phyloP scores from a whole-genome alignment of 176 grass and related monocot genomes.

The Eremochloa ophiuroides region DNA sequence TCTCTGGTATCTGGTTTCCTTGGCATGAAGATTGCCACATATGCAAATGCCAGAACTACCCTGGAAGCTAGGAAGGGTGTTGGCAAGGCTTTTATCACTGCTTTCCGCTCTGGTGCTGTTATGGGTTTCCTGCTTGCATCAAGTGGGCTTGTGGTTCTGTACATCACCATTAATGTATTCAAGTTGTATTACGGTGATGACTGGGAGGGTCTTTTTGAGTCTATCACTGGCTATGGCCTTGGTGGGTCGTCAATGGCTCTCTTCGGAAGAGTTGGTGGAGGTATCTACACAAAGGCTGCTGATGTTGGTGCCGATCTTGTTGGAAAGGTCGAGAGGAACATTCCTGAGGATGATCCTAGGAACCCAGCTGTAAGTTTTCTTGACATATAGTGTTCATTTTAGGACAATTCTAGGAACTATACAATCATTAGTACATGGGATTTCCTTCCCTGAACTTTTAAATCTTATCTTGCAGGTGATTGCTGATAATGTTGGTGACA shows the following conservation, averaged over 20 bases:
- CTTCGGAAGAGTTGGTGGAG: slow-evolving; percentile 82
- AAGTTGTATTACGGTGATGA: slow-evolving; percentile 87
- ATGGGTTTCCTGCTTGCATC: slow-evolving; percentile 88
- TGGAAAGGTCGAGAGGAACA: slow-evolving; percentile 89
- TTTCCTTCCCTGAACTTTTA: neutral
- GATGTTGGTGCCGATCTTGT: slow-evolving; percentile 95
- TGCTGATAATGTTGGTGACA: slow-evolving; percentile 89
- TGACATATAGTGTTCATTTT: neutral
- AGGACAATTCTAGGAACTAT: neutral
- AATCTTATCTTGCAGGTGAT: slow-evolving; percentile 65
- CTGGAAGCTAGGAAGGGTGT: slow-evolving; percentile 89
- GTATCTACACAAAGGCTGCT: slow-evolving; percentile 95
- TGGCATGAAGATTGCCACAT: slow-evolving; percentile 91
- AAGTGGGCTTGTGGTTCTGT: slow-evolving; percentile 81
- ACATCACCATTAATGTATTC: slow-evolving; percentile 73
- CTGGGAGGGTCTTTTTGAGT: slow-evolving; percentile 88
- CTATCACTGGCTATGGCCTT: slow-evolving; percentile 92
- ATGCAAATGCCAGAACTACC: slow-evolving; percentile 82
- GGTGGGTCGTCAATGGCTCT: slow-evolving; percentile 94
- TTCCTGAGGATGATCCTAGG: slow-evolving; percentile 91
- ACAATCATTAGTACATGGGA: neutral
- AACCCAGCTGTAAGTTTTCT: slow-evolving; percentile 80
- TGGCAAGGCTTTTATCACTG: slow-evolving; percentile 75
- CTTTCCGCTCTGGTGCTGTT: slow-evolving; percentile 86
- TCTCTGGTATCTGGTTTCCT: slow-evolving; percentile 88